Conservation (phyloP, 108 stramenopile genomes). For the Skeletonema marinoi region DNA sequence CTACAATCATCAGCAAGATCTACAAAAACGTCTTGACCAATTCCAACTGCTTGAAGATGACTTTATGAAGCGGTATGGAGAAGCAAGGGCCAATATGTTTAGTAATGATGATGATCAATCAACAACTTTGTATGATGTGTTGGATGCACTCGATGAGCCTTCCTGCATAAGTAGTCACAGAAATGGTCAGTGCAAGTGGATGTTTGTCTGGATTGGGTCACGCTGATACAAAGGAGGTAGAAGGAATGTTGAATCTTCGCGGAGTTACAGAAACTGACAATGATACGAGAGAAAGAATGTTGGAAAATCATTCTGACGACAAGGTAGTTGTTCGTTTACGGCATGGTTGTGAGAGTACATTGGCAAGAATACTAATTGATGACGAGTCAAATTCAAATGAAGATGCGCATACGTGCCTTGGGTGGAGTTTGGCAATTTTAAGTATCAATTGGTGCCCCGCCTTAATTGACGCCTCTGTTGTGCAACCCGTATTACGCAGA, state of each 20-base stretch:
- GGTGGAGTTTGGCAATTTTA: slow-evolving; percentile 53
- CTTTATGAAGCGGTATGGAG: slow-evolving; percentile 40
- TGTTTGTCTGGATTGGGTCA: slow-evolving; percentile 48
- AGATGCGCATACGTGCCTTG: slow-evolving; percentile 14
- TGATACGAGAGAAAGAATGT: neutral
- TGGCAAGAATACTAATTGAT: slow-evolving; percentile 24
- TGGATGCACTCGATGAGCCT: slow-evolving; percentile 57
- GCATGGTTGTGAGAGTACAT: slow-evolving; percentile 36
- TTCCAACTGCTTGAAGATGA: slow-evolving; percentile 49
- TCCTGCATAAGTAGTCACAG: slow-evolving; percentile 55
- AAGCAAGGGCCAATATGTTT: slow-evolving; percentile 26
- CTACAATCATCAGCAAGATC: slow-evolving; percentile 30
- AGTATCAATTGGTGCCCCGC: slow-evolving; percentile 70
- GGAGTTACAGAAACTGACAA: slow-evolving; percentile 2
- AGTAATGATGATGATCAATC: neutral
- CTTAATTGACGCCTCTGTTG: slow-evolving; percentile 53
- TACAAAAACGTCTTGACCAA: slow-evolving; percentile 30
- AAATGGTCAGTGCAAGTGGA: slow-evolving; percentile 52
- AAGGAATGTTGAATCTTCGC: slow-evolving; percentile 18
- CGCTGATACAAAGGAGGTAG: slow-evolving; percentile 31
- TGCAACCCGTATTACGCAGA: slow-evolving; percentile 33
- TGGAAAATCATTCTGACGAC: slow-evolving; percentile 4
- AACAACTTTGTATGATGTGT: slow-evolving; percentile 31
- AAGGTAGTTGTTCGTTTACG: slow-evolving; percentile 28
- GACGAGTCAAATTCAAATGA: neutral